These are phyloP conservation scores for Alternaria gansuensis DNA, from an alignment of 2,329 filamentous ascomycete species.

Conservation along the genomic window DNA sequence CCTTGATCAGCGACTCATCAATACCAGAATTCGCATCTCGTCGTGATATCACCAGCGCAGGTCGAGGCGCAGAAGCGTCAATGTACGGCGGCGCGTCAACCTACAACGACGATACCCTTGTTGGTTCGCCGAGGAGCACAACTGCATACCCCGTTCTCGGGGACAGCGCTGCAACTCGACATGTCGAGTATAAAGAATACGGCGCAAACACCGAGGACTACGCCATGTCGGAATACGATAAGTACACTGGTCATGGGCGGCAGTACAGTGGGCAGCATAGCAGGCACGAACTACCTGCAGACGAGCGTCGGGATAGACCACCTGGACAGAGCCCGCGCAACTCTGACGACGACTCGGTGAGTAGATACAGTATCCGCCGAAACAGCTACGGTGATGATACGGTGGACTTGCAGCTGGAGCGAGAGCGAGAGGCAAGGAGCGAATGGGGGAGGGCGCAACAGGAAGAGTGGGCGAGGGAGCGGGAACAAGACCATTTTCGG, in stretches of 20 bases:
- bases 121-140: background rate
- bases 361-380: background rate
- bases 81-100: background rate
- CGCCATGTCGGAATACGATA: background rate
- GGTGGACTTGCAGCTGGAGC: background rate
- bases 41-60: background rate
- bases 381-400: conserved; percentile 3
- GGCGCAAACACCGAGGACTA: background rate
- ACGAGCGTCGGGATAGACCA: background rate
- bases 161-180: background rate
- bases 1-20: conserved; percentile 5
- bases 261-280: background rate
- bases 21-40: background rate
- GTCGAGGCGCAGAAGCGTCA: background rate
- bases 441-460: background rate
- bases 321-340: background rate
- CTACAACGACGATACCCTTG: conserved; percentile 2
- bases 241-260: background rate
- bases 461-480: background rate
- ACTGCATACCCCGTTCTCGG: background rate
- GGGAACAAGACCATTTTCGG: background rate
- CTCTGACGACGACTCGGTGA: background rate
- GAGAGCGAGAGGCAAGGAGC: background rate
- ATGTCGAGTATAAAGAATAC: background rate
- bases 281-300: background rate